Conservation (phyloP, 2,329 filamentous ascomycete genomes). For the Sporothrix euskadiensis region DNA sequence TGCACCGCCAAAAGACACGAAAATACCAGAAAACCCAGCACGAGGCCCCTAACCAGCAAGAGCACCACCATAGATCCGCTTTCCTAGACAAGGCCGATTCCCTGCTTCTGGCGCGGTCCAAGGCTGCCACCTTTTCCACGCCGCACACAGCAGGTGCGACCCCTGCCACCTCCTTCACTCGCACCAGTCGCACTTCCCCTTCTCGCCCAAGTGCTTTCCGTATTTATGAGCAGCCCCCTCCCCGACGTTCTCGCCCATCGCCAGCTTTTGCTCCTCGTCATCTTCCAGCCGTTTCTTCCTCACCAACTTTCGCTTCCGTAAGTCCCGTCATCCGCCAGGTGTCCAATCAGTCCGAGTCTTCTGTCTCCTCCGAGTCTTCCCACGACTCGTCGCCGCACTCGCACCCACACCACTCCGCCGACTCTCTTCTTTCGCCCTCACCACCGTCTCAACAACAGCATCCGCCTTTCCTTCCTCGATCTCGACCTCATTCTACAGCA, state of each 20-base stretch:
- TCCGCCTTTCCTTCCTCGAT: conserved; percentile 17
- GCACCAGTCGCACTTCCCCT: neutral
- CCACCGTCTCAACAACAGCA: neutral
- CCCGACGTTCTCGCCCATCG: conserved; percentile 22
- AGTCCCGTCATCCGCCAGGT: neutral
- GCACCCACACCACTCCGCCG: neutral
- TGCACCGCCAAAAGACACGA: neutral
- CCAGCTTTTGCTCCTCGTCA: conserved; percentile 22
- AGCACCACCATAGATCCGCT: conserved; percentile 18
- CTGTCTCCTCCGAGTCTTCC: conserved; percentile 16
- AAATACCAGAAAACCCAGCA: neutral
- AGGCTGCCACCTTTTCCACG: conserved; percentile 22
- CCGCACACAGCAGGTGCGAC: conserved; percentile 11
- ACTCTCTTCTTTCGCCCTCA: neutral
- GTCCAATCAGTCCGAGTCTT: neutral
- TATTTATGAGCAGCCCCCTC: conserved; percentile 24
- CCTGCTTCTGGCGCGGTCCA: conserved; percentile 17
- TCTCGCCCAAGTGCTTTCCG: conserved; percentile 3
- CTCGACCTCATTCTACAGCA: conserved; percentile 14
- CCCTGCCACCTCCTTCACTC: conserved; percentile 9
- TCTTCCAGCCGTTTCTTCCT: conserved; percentile 8
- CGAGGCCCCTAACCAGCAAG: neutral
- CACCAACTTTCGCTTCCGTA: conserved; percentile 8
- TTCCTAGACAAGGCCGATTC: conserved; percentile 29
- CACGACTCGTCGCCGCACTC: conserved; percentile 12